phyloP scores from a whole-genome alignment of 768 basidiomycete species.

The Amyloporia xantha region DNA sequence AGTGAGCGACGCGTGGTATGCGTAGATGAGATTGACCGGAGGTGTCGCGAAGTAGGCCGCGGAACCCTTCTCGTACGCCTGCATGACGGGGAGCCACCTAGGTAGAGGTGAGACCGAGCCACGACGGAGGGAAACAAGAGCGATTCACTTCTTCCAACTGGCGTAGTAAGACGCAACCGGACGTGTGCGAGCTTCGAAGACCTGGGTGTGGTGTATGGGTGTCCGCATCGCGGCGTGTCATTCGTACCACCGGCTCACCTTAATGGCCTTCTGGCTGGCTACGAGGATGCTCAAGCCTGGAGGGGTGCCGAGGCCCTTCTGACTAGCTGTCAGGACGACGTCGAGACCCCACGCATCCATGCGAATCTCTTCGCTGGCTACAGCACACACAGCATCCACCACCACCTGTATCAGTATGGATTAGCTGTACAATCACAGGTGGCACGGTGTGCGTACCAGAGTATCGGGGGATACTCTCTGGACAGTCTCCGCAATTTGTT shows the following conservation, averaged over 20 bases:
- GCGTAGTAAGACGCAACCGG: slow-evolving; percentile 80
- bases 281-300: slow-evolving; percentile 88
- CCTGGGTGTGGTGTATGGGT: slow-evolving; percentile 26
- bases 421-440: neutral
- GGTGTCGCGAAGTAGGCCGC: slow-evolving; percentile 94
- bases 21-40: slow-evolving; percentile 90
- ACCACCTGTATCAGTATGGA: slow-evolving; percentile 45
- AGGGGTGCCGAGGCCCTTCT: slow-evolving; percentile 90
- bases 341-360: slow-evolving; percentile 95
- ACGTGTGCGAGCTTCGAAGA: slow-evolving; percentile 53
- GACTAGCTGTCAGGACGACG: slow-evolving; percentile 77
- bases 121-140: neutral
- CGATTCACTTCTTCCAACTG: slow-evolving; percentile 72
- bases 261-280: slow-evolving; percentile 74
- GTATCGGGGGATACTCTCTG: slow-evolving; percentile 77
- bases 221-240: neutral
- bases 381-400: slow-evolving; percentile 93
- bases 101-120: neutral
- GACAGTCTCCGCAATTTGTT: slow-evolving; percentile 68
- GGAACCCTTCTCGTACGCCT: slow-evolving; percentile 76
- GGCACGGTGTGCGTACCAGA: slow-evolving; percentile 38
- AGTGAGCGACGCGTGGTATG: slow-evolving; percentile 75
- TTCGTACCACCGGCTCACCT: slow-evolving; percentile 34
- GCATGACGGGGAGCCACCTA: slow-evolving; percentile 92
- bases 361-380: slow-evolving; percentile 90